Base-by-base conservation (phyloP, 2,329 filamentous ascomycete genomes). In the Trichoderma atroviride region DNA sequence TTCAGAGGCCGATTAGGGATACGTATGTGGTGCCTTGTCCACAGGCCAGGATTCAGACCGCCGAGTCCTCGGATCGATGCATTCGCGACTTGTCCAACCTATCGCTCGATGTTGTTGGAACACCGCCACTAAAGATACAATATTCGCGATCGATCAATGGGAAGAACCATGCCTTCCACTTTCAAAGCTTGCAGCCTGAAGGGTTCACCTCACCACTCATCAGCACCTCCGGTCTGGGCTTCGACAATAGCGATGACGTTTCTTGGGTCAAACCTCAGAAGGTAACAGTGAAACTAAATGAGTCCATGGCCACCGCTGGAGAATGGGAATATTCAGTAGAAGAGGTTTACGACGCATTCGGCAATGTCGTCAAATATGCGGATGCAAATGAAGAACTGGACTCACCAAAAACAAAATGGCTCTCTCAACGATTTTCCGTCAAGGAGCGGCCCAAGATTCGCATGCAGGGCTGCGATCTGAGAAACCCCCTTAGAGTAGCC, bases 181-280 rank as follows among this genome's bases (percentile, higher is more conserved):
- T 97, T 74, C 94, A 98, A 79, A 97, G 93, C 75, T 88, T 99
- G 56, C 94, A 97, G 74, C 94, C 96, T 0, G 94, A 97, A 60
- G 92, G 92, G 43, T 91, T 94, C 75, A 84, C 87, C 3, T 97
- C 93, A 1, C 93, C 94, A 1, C 83, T 97, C 43, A 81, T 91
- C 61, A 85, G 88, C 56, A 84, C 87, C 1, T 85, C 85, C 24
- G 85, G 85, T 22, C 77, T 94, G 53, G 82, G 91, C 53, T 76
- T 92, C 43, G 84, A 91, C 61, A 81, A 83, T 53, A 84, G 88
- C 35, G 85, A 91, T 58, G 91, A 95, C 73, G 85, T 92, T 40
- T 89, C 91, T 0, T 98, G 96, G 96, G 93, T 93, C 19, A 89
- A 88, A 69, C 83, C 90, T 24, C 90, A 92, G 69, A 90, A 83